phyloP scores from a whole-genome alignment of 495 filamentous ascomycete genomes.

The Neurospora sp. region DNA sequence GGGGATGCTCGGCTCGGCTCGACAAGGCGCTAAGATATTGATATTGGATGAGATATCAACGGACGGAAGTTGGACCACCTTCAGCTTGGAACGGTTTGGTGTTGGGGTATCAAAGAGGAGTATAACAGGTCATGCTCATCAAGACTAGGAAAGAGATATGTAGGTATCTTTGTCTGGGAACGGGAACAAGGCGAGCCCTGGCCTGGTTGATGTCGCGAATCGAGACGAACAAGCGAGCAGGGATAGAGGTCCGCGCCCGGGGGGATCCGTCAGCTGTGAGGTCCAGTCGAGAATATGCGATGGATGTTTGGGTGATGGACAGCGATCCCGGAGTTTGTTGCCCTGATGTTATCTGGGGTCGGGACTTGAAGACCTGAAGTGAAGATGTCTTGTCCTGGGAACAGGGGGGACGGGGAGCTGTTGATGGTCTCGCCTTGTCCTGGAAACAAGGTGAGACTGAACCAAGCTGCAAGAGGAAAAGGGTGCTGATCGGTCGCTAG shows the following conservation, averaged over 20 bases:
- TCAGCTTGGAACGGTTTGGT: neutral
- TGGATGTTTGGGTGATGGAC: neutral
- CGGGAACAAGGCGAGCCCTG: neutral
- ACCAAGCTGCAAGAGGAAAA: neutral
- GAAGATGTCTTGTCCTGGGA: neutral
- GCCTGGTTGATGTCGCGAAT: neutral
- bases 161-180: neutral
- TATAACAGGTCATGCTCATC: neutral
- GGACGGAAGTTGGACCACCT: neutral
- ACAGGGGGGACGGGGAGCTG: neutral
- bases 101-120: neutral
- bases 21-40: neutral
- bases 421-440: neutral
- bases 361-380: neutral
- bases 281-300: neutral
- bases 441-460: neutral
- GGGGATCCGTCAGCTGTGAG: neutral
- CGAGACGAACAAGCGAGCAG: neutral
- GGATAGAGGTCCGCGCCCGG: neutral
- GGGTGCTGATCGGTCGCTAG: neutral
- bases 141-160: neutral
- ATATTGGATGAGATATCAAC: neutral
- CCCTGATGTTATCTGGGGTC: neutral
- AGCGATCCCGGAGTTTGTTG: neutral
- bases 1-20: neutral